Evolutionary conservation across 257 asterid species (phyloP).

Genomic region (Nicotiana paniculata): DNA sequence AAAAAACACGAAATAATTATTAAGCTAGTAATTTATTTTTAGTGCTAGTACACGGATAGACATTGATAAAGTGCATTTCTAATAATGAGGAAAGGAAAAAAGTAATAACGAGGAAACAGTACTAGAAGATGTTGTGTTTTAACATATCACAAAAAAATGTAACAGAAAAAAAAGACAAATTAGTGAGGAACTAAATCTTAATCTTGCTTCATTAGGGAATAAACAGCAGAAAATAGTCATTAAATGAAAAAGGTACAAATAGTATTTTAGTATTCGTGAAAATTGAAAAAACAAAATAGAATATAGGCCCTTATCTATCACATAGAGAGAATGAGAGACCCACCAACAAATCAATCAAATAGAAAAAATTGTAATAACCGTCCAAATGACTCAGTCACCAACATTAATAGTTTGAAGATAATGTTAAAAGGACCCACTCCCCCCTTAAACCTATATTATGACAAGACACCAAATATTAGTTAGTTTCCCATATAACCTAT

Average conservation of each 20-base stretch:
- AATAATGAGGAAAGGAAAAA: too few relatives aligned
- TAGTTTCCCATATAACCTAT: not conserved
- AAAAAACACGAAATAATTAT: too few relatives aligned
- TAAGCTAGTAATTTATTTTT: too few relatives aligned
- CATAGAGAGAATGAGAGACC: not conserved
- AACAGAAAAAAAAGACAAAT: not conserved
- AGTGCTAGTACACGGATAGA: too few relatives aligned
- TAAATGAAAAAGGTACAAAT: not conserved
- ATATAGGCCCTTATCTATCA: not conserved
- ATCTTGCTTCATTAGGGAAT: not conserved
- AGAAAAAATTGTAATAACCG: not conserved
- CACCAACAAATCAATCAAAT: not conserved
- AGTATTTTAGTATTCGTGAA: not conserved
- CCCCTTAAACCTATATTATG: conserved; percentile 33
- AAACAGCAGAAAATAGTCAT: not conserved
- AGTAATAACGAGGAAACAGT: too few relatives aligned
- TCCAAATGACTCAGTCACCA: conserved; percentile 28
- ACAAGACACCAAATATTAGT: conserved; percentile 26
- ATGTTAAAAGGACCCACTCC: conserved; percentile 33
- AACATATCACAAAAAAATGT: not conserved
- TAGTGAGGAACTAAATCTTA: not conserved
- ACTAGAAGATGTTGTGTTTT: too few relatives aligned
- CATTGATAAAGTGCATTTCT: too few relatives aligned
- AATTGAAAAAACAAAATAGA: not conserved
- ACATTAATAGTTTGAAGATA: conserved; percentile 47